These are phyloP conservation scores for Boletus rex-veris DNA, from an alignment of 768 basidiomycete genomes.

Conservation along the genomic window DNA sequence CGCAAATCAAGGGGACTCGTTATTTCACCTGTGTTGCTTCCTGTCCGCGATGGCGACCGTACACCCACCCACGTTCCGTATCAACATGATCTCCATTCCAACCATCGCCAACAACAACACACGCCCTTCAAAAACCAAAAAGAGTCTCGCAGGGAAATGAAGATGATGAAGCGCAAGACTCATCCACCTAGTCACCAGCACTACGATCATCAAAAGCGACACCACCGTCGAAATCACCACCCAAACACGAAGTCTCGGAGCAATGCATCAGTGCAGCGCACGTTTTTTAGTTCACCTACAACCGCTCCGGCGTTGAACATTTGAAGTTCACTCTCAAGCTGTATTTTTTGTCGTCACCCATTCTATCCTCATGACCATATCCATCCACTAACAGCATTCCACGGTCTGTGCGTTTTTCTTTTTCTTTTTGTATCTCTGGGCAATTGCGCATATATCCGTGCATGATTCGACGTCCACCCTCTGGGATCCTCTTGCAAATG, in stretches of 20 bases:
- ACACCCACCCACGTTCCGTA: slow-evolving; percentile 45
- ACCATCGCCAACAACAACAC: slow-evolving; percentile 35
- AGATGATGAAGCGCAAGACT: slow-evolving; percentile 60
- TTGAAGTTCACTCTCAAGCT: slow-evolving; percentile 17
- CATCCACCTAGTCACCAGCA: slow-evolving; percentile 37
- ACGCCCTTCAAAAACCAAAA: slow-evolving; percentile 53
- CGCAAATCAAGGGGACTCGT: slow-evolving; percentile 34
- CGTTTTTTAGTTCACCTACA: slow-evolving; percentile 36
- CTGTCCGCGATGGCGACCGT: slow-evolving; percentile 52
- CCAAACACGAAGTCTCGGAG: slow-evolving; percentile 63
- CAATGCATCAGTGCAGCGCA: slow-evolving; percentile 52
- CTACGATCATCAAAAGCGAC: slow-evolving; percentile 45
- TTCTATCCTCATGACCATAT: slow-evolving; percentile 9
- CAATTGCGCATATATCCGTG: slow-evolving; percentile 23
- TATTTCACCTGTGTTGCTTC: slow-evolving; percentile 51
- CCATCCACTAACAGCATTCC: slow-evolving; percentile 14
- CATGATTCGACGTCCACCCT: slow-evolving; percentile 11
- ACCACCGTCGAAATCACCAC: slow-evolving; percentile 54
- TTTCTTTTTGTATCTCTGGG: slow-evolving; percentile 20
- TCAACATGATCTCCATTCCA: slow-evolving; percentile 33
- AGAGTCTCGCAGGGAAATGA: slow-evolving; percentile 65
- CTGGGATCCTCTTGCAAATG: slow-evolving; percentile 1
- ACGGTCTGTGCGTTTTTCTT: neutral
- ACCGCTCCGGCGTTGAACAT: slow-evolving; percentile 28
- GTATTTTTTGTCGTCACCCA: slow-evolving; percentile 18